phyloP scores from a whole-genome alignment of 1,139 yeast species.

The Taphrina betulina region DNA sequence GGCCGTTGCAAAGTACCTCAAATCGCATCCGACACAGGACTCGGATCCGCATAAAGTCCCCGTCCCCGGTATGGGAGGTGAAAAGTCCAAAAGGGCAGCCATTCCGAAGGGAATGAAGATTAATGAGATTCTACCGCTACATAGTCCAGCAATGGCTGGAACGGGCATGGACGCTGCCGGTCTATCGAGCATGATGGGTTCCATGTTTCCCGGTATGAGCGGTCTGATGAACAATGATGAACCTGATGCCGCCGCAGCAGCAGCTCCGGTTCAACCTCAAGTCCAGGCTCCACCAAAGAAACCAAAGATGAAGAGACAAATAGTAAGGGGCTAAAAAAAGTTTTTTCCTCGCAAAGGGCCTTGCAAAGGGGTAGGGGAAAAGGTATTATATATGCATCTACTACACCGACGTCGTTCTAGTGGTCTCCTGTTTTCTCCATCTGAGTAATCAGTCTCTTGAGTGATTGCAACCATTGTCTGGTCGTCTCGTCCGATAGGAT shows the following conservation, averaged over 20 bases:
- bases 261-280: slow-evolving; percentile 47
- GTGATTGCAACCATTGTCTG: slow-evolving; percentile 70
- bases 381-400: too few species aligned
- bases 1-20: slow-evolving; percentile 61
- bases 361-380: too few species aligned
- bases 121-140: slow-evolving; percentile 83
- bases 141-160: slow-evolving; percentile 73
- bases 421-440: slow-evolving; percentile 38
- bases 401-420: too few species aligned
- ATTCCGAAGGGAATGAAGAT: slow-evolving; percentile 78
- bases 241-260: slow-evolving; percentile 38
- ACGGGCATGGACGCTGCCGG: slow-evolving; percentile 54
- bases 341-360: too few species aligned
- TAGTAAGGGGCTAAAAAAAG: too few species aligned
- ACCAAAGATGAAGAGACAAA: slow-evolving; percentile 32
- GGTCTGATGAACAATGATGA: slow-evolving; percentile 29
- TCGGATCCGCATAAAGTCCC: slow-evolving; percentile 63
- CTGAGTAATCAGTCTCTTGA: slow-evolving; percentile 64
- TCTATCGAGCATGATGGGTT: slow-evolving; percentile 23
- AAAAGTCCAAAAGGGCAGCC: slow-evolving; percentile 65
- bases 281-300: slow-evolving; percentile 43
- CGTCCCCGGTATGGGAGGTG: slow-evolving; percentile 53
- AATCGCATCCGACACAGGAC: slow-evolving; percentile 68
- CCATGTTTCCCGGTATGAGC: slow-evolving; percentile 38
- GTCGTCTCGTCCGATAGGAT: slow-evolving; percentile 77